Base-by-base conservation (phyloP, 306 rosid genomes). In the Medicago arabica region DNA sequence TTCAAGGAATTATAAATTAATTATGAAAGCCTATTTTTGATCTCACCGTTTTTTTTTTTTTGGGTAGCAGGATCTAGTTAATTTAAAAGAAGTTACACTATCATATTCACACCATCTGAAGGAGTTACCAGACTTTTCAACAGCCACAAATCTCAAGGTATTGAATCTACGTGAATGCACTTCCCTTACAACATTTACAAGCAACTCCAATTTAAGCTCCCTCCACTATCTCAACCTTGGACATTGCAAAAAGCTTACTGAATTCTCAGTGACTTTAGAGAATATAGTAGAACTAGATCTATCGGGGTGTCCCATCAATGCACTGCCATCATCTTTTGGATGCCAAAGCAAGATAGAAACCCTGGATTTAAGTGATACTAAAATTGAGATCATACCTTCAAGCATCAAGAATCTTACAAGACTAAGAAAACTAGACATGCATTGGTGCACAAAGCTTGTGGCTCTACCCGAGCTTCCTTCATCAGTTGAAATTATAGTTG, bases 331-430 rank as follows among this genome's bases (percentile, higher is more conserved):
- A 12, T 12, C 51, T 46, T 4, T 46, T 46, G 51, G 51, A 12
- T 46, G 15, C 13, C 51, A 12, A 46, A 46, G 7, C 51, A 46
- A 46, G 2, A n/a, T 46, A 13, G 51, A 46, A 13, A 13, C 2
- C n/a, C 51, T 46, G n/a, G 0, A 0, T 46, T 46, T 46, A 46
- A 1, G 1, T 12, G 0, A 0, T 3, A 13, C 6, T 46, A 4
- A 0, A 13, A 12, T 46, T 46, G 0, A 46, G 51, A 13, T 0
- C 6, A 44, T 44, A 44, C 50, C 15, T 44, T 44, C 50, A 44
- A 44, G 15, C 1, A 44, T 12, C 14, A 44, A 44, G 2, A 4
- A 44, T 44, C 50, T 44, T 44, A 46, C 51, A 46, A 46, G 15
- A 12, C n/a, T 46, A 46, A 46, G 16, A 46, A 12, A 13, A 12